phyloP scores from a whole-genome alignment of 2,329 filamentous ascomycete genomes.

The Cercospora sp. region DNA sequence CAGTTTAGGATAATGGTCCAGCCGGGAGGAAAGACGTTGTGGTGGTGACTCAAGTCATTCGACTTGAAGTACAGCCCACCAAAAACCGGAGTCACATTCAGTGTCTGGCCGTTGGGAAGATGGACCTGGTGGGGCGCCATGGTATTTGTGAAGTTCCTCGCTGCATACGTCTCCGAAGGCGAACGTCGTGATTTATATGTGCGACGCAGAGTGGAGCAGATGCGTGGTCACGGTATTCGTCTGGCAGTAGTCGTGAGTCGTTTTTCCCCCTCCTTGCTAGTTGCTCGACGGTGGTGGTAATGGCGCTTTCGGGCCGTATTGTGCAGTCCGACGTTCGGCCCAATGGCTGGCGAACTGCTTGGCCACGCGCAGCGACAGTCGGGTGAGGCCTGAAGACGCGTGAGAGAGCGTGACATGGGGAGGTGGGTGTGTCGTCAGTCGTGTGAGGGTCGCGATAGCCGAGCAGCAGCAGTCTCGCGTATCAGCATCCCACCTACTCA shows the following conservation, averaged over 20 bases:
- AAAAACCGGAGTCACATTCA: conserved; percentile 82
- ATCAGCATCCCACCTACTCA: not conserved
- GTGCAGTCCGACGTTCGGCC: not conserved
- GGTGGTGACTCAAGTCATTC: conserved; percentile 69
- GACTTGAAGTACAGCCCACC: conserved; percentile 89
- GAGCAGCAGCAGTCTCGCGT: not conserved
- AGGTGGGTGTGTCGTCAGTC: not conserved
- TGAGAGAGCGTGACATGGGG: not conserved
- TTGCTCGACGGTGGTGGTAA: not conserved
- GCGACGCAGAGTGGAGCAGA: not conserved
- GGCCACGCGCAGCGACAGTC: not conserved
- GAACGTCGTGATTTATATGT: not conserved
- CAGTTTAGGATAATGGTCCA: conserved; percentile 89
- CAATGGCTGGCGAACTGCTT: not conserved
- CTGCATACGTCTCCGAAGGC: not conserved
- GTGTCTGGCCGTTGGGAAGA: conserved; percentile 83
- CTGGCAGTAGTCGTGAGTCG: not conserved
- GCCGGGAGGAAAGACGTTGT: conserved; percentile 74
- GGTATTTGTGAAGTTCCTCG: not conserved
- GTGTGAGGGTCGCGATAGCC: not conserved
- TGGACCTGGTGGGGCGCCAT: conserved; percentile 58
- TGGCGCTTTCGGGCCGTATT: not conserved
- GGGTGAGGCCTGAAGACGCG: not conserved
- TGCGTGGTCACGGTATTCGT: not conserved
- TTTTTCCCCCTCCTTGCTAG: not conserved